These are phyloP conservation scores for Cucumis variabilis DNA, from an alignment of 331 rosid genomes.

Conservation along the genomic window DNA sequence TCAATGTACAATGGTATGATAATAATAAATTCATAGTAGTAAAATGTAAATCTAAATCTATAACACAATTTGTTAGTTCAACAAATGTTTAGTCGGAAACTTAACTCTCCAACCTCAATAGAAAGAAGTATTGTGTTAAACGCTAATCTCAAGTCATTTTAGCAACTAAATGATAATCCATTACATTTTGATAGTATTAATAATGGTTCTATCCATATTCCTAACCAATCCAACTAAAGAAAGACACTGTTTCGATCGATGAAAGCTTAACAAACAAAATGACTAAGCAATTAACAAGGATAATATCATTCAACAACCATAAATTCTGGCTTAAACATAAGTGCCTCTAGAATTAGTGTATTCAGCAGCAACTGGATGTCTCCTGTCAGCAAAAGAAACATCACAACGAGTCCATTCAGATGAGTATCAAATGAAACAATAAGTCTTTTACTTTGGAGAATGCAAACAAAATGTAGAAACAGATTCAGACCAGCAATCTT, in stretches of 20 bases:
- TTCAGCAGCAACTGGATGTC: constrained; percentile 56
- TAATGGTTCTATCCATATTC: not conserved
- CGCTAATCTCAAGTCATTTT: no score
- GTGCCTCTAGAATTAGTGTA: constrained; percentile 82
- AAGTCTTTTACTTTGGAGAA: not conserved
- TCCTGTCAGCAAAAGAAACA: not conserved
- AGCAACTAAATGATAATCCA: not conserved
- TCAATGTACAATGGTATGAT: no score
- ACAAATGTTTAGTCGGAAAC: not conserved
- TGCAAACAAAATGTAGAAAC: not conserved
- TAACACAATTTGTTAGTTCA: not conserved
- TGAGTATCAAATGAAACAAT: not conserved
- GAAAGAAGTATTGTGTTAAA: not conserved
- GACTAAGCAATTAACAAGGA: not conserved
- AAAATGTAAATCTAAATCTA: not conserved
- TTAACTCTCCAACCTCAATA: not conserved
- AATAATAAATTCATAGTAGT: not conserved
- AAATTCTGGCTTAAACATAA: constrained; percentile 96
- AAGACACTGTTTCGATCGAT: not conserved
- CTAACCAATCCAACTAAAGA: not conserved
- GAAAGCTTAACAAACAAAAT: not conserved
- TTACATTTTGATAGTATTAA: not conserved
- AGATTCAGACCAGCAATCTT: no score
- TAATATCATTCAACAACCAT: constrained; percentile 39
- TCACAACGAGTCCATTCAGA: not conserved